Base-by-base conservation (phyloP, 228 moss, liverwort and hornwort genomes). In the Sphagnum magellanicum region DNA sequence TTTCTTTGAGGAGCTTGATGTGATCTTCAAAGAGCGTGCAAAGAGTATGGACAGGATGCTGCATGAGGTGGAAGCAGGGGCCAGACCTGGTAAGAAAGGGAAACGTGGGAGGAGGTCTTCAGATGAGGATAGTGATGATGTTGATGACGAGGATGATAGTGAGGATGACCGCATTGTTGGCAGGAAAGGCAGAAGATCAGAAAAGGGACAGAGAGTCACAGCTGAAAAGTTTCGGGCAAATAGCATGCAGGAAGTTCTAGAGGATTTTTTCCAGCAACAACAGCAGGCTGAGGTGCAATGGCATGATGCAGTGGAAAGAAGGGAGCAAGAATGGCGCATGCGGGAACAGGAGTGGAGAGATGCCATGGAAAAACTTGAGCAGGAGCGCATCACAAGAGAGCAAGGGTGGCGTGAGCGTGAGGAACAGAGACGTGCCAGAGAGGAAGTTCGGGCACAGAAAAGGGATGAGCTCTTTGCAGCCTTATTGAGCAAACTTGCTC, bases 241-340 rank as follows among this genome's bases (percentile, higher is more conserved):
- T 76, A 93, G 91, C 70, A 98, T 98, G 93, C 93, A 98, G 69
- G 97, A 98, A 76, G 97, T 93, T 17, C 74, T 98, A 52, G 93
- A 98, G 69, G 97, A 98, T 71, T 98, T 98, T 66, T 88, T 90
- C 69, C 91, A 90, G 67, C 93, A 98, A 72, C 93, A 98, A 68
- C 81, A 91, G 47, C 89, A 90, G 46, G 85, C 89, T 4, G 93
- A 93, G 72, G 86, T 72, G 5, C 82, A 87, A 52, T 98, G 97
- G 93, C 83, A 84, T 6, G 90, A 89, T 14, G 74, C 85, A 32
- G 76, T 92, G 70, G 91, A 93, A 63, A 88, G 76, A 73, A 81
- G 90, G 59, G 97, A 98, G 73, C 82, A 88, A 1, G 97, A 98
- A 67, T 82, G 91, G 63, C 74, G 83, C 60, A 60, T 79, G 14